These are phyloP conservation scores for Neurospora cerealis DNA, from an alignment of 495 filamentous ascomycete genomes.

Conservation along the genomic window DNA sequence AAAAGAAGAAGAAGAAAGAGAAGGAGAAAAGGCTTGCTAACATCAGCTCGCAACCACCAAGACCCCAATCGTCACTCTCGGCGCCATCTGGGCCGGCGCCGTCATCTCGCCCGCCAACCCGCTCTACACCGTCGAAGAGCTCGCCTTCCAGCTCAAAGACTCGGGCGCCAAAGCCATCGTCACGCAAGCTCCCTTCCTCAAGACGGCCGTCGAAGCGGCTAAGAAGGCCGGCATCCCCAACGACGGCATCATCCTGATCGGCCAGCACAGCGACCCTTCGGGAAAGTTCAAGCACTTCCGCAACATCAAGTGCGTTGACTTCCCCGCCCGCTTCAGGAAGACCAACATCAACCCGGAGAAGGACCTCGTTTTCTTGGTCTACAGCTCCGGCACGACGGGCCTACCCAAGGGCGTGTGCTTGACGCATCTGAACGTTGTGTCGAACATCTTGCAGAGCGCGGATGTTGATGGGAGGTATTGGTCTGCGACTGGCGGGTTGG, in stretches of 20 bases:
- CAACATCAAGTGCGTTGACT: conserved; percentile 51
- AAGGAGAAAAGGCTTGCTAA: not conserved
- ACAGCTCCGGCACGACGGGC: conserved; percentile 86
- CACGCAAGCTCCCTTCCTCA: conserved; percentile 54
- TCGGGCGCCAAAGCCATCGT: conserved; percentile 66
- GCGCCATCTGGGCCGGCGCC: conserved; percentile 76
- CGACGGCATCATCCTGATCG: conserved; percentile 65
- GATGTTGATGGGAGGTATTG: conserved; percentile 51
- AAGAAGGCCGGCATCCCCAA: conserved; percentile 53
- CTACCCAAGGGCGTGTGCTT: conserved; percentile 91
- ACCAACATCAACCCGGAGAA: conserved; percentile 39
- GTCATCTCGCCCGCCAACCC: conserved; percentile 78
- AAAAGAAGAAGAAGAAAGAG: not conserved
- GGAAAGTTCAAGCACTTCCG: conserved; percentile 65
- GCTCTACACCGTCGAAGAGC: conserved; percentile 73
- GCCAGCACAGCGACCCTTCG: conserved; percentile 55
- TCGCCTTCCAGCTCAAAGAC: conserved; percentile 80
- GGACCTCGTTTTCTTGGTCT: conserved; percentile 62
- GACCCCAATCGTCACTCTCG: conserved; percentile 69
- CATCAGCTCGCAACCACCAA: not conserved
- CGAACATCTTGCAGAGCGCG: conserved; percentile 48
- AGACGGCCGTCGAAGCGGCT: conserved; percentile 56
- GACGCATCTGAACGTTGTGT: conserved; percentile 69
- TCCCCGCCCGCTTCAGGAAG: conserved; percentile 20
- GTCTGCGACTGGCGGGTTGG: conserved; percentile 46